Evolutionary conservation across 2,329 filamentous ascomycete species (phyloP).

Genomic region (Thielaviopsis euricoi): DNA sequence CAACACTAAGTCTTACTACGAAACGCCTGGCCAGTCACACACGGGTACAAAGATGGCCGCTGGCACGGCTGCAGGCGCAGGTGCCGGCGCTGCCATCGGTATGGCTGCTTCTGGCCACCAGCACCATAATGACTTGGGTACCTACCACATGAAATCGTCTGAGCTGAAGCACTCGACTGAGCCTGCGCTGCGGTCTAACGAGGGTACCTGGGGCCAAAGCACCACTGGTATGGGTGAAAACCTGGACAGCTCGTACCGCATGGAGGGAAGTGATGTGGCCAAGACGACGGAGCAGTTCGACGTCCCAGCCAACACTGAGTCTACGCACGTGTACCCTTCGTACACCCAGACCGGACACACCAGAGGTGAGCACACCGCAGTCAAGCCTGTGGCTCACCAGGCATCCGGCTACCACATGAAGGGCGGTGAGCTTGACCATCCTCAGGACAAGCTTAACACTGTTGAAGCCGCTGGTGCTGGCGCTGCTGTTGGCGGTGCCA

Average conservation of each 20-base stretch:
- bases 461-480: neutral
- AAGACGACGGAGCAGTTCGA: neutral
- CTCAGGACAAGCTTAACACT: neutral
- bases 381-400: neutral
- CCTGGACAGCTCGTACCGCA: slow-evolving; percentile 4
- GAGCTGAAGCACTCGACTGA: slow-evolving; percentile 1
- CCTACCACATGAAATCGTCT: neutral
- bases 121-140: neutral
- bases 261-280: slow-evolving; percentile 1
- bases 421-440: slow-evolving; percentile 1
- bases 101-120: neutral
- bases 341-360: neutral
- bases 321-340: neutral
- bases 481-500: neutral
- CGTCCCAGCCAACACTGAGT: neutral
- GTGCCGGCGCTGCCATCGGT: neutral
- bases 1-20: slow-evolving; percentile 6
- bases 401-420: slow-evolving; percentile 6
- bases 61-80: neutral
- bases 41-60: neutral
- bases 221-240: neutral
- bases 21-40: neutral
- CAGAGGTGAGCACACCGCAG: neutral
- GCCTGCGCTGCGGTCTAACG: slow-evolving; percentile 1
- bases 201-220: neutral